A percentile compares a stretch with the other conserved stretches of the same genome.
Conservation (phyloP, 129 eudicot species). For the Flaveria robusta region DNA sequence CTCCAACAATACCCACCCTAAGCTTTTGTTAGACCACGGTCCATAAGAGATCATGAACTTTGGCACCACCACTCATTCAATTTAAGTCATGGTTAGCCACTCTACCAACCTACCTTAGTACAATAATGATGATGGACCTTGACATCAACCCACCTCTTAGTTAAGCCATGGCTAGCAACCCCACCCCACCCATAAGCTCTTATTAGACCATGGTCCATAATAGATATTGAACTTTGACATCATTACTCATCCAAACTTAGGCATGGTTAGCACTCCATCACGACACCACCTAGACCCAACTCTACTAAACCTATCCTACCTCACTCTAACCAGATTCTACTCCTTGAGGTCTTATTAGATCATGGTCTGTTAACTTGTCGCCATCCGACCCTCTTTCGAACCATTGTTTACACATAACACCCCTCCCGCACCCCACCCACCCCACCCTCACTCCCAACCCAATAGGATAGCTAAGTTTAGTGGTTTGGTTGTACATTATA, state of each 20-base stretch:
- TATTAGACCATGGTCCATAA: slow-evolving; percentile 19
- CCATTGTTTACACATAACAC: not conserved
- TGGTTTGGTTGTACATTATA: slow-evolving; percentile 32
- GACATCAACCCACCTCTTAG: slow-evolving; percentile 4
- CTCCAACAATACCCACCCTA: not conserved
- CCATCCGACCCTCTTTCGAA: not conserved
- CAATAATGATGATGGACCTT: not conserved
- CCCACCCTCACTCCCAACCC: not conserved
- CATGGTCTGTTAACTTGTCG: not conserved
- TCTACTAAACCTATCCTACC: not conserved
- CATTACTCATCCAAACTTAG: slow-evolving; percentile 1
- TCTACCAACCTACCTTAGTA: not conserved
- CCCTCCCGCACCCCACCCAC: not conserved
- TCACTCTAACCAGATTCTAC: not conserved
- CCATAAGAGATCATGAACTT: slow-evolving; percentile 8
- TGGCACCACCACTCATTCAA: not conserved
- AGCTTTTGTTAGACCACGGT: slow-evolving; percentile 7
- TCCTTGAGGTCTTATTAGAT: slow-evolving; percentile 2
- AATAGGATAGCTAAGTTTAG: slow-evolving; percentile 22
- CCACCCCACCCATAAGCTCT: not conserved
- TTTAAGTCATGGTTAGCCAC: not conserved
- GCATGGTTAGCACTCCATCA: not conserved
- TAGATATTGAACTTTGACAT: slow-evolving; percentile 12
- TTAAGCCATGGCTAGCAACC: not conserved
- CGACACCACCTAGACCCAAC: not conserved